Conservation (phyloP, 1,139 yeast species). For the Debaryomyces sp. region DNA sequence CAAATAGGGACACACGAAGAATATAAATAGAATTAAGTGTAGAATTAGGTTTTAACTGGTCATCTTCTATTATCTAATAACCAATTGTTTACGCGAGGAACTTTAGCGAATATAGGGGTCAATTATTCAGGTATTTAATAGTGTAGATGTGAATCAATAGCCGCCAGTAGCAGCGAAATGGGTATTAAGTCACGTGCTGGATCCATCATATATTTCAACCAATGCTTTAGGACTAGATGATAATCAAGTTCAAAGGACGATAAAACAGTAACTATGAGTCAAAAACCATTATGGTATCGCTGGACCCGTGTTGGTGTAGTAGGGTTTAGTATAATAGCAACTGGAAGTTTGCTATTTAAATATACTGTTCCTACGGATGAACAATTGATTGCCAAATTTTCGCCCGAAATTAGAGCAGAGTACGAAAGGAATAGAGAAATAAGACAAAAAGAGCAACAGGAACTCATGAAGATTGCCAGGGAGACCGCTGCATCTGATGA, state of each 20-base stretch:
- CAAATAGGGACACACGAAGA: background rate
- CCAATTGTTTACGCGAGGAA: background rate
- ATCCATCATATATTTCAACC: conserved; percentile 16
- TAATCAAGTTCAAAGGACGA: conserved; percentile 8
- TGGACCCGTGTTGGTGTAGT: conserved; percentile 63
- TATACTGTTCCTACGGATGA: conserved; percentile 86
- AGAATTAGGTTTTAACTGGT: background rate
- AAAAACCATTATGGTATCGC: conserved; percentile 52
- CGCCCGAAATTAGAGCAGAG: conserved; percentile 81
- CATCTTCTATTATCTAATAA: background rate
- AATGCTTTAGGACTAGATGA: conserved; percentile 9
- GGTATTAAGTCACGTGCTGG: conserved; percentile 11
- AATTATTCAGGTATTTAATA: background rate
- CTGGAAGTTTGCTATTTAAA: conserved; percentile 67
- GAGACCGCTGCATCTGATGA: conserved; percentile 65
- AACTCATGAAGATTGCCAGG: conserved; percentile 64
- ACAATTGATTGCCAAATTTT: conserved; percentile 66
- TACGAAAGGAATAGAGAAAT: conserved; percentile 68
- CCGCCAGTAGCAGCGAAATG: background rate
- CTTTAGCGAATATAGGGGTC: background rate
- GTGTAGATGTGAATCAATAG: background rate
- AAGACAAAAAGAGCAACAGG: conserved; percentile 66
- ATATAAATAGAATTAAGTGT: background rate
- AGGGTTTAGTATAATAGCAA: conserved; percentile 64
- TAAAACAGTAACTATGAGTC: conserved; percentile 16